Base-by-base conservation (phyloP, 768 basidiomycete genomes). In the Lactarius hatsudake region DNA sequence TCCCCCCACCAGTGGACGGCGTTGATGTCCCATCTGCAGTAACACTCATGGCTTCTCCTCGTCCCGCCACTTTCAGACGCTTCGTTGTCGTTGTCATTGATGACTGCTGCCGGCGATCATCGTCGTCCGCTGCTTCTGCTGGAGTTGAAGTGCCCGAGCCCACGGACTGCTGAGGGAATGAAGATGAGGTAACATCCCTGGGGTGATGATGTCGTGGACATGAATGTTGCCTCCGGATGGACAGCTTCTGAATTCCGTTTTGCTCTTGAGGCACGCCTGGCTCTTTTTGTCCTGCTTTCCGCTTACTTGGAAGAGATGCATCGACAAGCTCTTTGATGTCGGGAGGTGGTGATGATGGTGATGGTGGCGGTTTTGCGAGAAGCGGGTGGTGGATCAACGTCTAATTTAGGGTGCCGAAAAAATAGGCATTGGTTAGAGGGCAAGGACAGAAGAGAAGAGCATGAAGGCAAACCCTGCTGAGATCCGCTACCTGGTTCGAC, bases 401-500 rank as follows among this genome's bases (percentile, higher is more conserved):
- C 36, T 38, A 13, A 13, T 38, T 38, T 15, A 40, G 13, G 17
- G 40, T 40, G 40, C 15, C 12, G 5, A 40, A 40, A 28, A n/a
- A n/a, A n/a, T n/a, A n/a, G n/a, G n/a, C n/a, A n/a, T n/a, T n/a
- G n/a, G n/a, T n/a, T n/a, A n/a, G 26, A 28, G 26, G 38, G 56
- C 17, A 26, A 45, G 61, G 53, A 62, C 40, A 42, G 15, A 43
- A 54, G 30, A 67, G 65, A 68, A 40, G 54, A 48, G 42, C 26
- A 38, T 43, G 38, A 48, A 62, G 43, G 59, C 71, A 34, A 62
- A 72, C 71, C 65, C 71, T 71, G 54, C 64, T 71, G 55, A 72
- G 64, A 54, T 64, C 65, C 59, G 61, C 71, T 56, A 66, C 65
- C 13, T 59, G 51, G 32, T 65, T 62, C 10, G 61, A 59, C 23